Base-by-base conservation (phyloP, 2,329 filamentous ascomycete genomes). In the Diatrype stigma region DNA sequence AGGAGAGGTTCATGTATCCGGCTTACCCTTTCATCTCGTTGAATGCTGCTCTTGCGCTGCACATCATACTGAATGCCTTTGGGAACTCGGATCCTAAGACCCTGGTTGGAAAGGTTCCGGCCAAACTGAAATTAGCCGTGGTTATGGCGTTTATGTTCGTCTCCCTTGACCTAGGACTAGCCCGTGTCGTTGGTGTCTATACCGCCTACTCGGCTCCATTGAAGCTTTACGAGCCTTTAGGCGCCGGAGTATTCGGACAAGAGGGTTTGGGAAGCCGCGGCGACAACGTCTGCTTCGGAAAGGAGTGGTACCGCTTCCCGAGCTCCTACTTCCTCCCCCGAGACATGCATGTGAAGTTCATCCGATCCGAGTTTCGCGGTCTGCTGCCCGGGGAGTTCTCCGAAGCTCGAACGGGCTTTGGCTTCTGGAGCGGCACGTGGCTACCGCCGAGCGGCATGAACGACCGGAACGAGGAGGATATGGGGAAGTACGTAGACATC, bases 1-100 rank as follows among this genome's bases (percentile, higher is more conserved):
- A 99, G 68, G 94, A 99, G 71, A 81, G 94, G 6, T 99, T 99
- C 74, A 97, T 99, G 92, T 99, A 96, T 63, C 94, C 94, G 0
- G 89, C 84, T 2, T 99, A 99, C 63, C 94, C 94, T 1, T 90
- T 93, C 56, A 77, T 99, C 35, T 87, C 89, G 0, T 77, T 99
- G 34, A 96, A 96, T 63, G 92, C 92, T 2, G 89, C 93, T 8
- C 80, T 96, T 48, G 82, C 89, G 3, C 74, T 95, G 34, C 91
- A 97, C 67, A 87, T 95, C 51, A 64, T 95, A 2, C 77, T 97
- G 16, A 78, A 84, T 12, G 85, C 86, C 35, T 72, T 96, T 45
- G 90, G 92, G 17, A 85, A 84, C 21, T 79, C 80, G 1, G 79
- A 89, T 53, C 83, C 86, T 0, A 83, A 79, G 59, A 81, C 81